Conservation (phyloP, 75 land plant species). For the Cunninghamia lanceolata region DNA sequence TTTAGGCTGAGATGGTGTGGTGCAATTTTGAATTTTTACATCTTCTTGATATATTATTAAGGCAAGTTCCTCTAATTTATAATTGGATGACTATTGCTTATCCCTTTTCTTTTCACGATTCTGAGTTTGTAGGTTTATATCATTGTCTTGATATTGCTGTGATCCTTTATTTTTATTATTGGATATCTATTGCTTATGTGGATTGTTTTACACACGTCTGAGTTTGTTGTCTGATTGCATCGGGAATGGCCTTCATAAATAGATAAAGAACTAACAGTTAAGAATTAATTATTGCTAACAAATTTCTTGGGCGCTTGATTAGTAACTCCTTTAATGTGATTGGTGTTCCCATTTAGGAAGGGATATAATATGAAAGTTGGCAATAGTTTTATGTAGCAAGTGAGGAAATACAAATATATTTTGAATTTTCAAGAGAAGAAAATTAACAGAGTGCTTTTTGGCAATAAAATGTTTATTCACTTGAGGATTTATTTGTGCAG, state of each 20-base stretch:
- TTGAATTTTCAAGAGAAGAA: background rate
- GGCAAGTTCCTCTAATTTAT: background rate
- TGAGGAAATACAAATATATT: background rate
- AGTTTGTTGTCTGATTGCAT: background rate
- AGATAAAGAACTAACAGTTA: background rate
- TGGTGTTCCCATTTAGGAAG: background rate
- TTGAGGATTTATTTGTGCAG: conserved; percentile 26
- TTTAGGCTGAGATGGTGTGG: background rate
- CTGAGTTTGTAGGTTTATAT: background rate
- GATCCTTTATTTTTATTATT: too few relatives aligned
- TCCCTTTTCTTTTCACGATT: background rate
- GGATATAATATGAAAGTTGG: background rate
- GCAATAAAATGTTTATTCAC: background rate
- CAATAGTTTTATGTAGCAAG: background rate
- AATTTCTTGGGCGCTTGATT: background rate
- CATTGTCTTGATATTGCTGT: background rate
- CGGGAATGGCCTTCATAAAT: background rate
- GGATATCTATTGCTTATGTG: background rate
- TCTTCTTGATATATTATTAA: background rate
- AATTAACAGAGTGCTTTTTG: background rate
- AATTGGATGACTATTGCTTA: background rate
- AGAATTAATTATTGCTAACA: background rate
- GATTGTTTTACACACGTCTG: background rate
- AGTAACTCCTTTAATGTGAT: background rate
- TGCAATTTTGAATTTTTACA: background rate